These are phyloP conservation scores for Trichothecium roseum DNA, from an alignment of 2,329 filamentous ascomycete species.

Conservation along the genomic window DNA sequence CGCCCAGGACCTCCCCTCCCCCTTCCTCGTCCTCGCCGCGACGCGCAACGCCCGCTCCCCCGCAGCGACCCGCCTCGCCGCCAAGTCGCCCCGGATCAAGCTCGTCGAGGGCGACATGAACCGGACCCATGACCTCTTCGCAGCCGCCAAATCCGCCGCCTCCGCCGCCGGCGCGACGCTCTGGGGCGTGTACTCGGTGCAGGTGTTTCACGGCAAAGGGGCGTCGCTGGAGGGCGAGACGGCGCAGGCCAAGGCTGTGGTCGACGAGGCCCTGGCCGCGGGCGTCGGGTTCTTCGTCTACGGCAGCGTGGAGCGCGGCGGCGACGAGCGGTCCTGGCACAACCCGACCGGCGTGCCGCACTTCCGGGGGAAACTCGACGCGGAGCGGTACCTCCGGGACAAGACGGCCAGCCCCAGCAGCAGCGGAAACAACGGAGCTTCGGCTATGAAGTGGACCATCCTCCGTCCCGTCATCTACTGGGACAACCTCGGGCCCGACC, in stretches of 20 bases:
- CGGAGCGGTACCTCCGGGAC: too few species aligned
- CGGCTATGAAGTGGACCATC: too few species aligned
- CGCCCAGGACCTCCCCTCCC: background rate
- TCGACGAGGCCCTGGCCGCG: constrained; percentile 7
- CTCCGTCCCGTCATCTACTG: too few species aligned
- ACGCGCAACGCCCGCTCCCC: background rate
- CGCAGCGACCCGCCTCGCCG: background rate
- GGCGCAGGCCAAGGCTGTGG: too few species aligned
- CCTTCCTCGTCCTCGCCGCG: background rate
- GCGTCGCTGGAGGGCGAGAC: constrained; percentile 6
- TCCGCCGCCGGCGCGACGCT: too few species aligned
- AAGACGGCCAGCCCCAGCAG: too few species aligned
- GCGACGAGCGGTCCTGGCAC: constrained; percentile 12
- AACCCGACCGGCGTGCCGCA: constrained; percentile 14
- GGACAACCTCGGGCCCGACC: too few species aligned
- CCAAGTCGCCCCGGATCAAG: background rate
- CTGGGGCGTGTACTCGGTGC: constrained; percentile 8
- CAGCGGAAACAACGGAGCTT: too few species aligned
- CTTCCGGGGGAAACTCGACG: too few species aligned
- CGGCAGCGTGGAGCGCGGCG: constrained; percentile 14
- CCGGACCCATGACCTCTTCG: too few species aligned
- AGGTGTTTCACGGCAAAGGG: constrained; percentile 8
- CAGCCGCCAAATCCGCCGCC: too few species aligned
- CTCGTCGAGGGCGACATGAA: background rate
- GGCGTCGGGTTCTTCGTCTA: constrained; percentile 17